Evolutionary conservation across 1,284 basidiomycete species (phyloP).

Genomic region (Athelia sp.): DNA sequence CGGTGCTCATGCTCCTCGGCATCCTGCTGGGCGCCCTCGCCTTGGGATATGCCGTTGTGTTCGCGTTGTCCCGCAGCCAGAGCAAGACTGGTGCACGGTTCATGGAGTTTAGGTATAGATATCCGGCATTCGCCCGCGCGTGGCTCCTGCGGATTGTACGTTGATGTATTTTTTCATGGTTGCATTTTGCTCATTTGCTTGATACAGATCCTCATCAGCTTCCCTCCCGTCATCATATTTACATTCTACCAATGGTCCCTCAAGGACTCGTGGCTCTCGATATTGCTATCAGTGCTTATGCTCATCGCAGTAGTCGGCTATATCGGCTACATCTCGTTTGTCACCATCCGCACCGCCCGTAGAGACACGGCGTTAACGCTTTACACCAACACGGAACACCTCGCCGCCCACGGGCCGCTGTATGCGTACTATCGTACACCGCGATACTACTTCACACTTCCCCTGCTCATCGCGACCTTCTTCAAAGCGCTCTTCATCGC

Average conservation of each 20-base stretch:
- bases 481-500: conserved; percentile 71
- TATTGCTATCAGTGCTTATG: conserved; percentile 61
- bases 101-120: conserved; percentile 31
- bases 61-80: conserved; percentile 25
- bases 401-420: conserved; percentile 41
- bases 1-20: conserved; percentile 57
- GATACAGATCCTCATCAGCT: conserved; percentile 59
- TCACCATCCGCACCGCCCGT: conserved; percentile 38
- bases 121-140: conserved; percentile 43
- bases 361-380: conserved; percentile 31
- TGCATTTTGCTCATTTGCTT: conserved; percentile 6
- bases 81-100: conserved; percentile 19
- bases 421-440: conserved; percentile 50
- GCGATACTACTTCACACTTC: conserved; percentile 55
- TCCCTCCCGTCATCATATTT: conserved; percentile 72
- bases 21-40: conserved; percentile 48
- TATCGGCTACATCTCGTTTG: conserved; percentile 40
- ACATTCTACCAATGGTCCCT: conserved; percentile 87
- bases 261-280: conserved; percentile 78
- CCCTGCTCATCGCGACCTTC: conserved; percentile 51
- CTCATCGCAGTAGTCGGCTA: conserved; percentile 50
- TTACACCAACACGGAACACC: conserved; percentile 29
- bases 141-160: conserved; percentile 60
- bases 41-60: conserved; percentile 44
- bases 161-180: conserved; percentile 8